A percentile compares a stretch with the other conserved stretches of the same genome.
These are phyloP conservation scores for Fusarium begoniae DNA, from an alignment of 2,329 filamentous ascomycete species.

Conservation along the genomic window DNA sequence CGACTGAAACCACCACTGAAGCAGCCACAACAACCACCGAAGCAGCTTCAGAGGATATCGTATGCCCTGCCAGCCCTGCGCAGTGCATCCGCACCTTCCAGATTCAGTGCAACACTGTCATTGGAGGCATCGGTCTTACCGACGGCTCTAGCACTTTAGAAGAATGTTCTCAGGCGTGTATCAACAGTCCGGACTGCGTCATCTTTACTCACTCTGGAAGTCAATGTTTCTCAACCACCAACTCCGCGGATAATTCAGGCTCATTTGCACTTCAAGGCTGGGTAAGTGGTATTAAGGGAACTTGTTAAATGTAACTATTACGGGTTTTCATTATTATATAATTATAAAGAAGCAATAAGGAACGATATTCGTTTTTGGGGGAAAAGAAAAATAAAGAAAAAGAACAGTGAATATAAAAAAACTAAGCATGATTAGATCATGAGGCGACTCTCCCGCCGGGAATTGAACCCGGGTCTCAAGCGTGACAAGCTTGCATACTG, in stretches of 20 bases:
- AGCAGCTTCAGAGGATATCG: neutral
- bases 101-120: neutral
- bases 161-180: neutral
- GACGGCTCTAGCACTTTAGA: neutral
- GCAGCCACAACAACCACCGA: neutral
- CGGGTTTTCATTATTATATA: too few species aligned
- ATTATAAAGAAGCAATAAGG: too few species aligned
- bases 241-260: rapidly evolving
- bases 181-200: neutral
- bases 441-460: neutral
- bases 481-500: neutral
- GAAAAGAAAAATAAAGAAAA: neutral
- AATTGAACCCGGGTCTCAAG: neutral
- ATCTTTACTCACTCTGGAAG: neutral
- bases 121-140: neutral
- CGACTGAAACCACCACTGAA: neutral
- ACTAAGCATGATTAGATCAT: neutral
- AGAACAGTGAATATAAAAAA: neutral
- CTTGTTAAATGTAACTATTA: neutral
- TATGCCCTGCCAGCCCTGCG: neutral
- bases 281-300: rapidly evolving
- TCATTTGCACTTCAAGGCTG: rapidly evolving
- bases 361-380: too few species aligned
- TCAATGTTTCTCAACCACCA: neutral
- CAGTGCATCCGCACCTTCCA: neutral